Evolutionary conservation across 768 basidiomycete genomes (phyloP), one percentile per base, ranked within the genome.

Genomic region (Baorangia bicolor): DNA sequence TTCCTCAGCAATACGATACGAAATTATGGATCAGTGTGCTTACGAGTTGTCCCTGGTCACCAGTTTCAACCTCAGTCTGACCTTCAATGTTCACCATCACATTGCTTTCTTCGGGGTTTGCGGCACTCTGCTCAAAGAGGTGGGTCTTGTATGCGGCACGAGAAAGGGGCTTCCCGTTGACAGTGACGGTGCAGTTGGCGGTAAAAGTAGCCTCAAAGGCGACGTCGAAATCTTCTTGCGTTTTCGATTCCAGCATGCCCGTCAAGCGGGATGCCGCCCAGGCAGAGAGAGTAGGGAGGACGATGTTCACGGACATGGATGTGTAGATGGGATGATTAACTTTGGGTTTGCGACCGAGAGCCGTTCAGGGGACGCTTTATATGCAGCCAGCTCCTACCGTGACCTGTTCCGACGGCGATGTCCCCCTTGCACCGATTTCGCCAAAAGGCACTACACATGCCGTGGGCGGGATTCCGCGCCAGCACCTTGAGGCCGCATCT

Each of bases 131-230:
- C 23, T 46, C 34, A 25, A 66, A 71, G 31, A 81, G 58, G 46
- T 71, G 68, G 46, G 65, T 39, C 61, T 75, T 73, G 68, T 79
- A 81, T 23, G 73, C 69, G 0, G 72, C 71, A 23, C 76, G 76
- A 25, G 75, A 69, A 34, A 75, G 27, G 14, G 65, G 30, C 25
- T 69, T 65, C 18, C 77, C 79, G 57, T 82, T 82, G 51, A 81
- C 64, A 4, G 67, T 72, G 52, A 81, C 65, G 1, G 57, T 63
- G 28, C 69, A 73, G 16, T 75, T 23, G 35, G 65, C 30, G 8
- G 76, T 71, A 54, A 82, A 64, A 55, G 78, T 77, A 2, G 54
- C 63, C 34, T 81, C 73, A 64, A 81, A 78, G 0, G 75, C 72
- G 20, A 55, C 31, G 44, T 73, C 55, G 55, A 80, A 78, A 18